Percentiles rank a stretch among this genome's conserved stretches.
Evolutionary conservation across 23 red algal genomes (phyloP).

Genomic region (Gracilaria domingensis): DNA sequence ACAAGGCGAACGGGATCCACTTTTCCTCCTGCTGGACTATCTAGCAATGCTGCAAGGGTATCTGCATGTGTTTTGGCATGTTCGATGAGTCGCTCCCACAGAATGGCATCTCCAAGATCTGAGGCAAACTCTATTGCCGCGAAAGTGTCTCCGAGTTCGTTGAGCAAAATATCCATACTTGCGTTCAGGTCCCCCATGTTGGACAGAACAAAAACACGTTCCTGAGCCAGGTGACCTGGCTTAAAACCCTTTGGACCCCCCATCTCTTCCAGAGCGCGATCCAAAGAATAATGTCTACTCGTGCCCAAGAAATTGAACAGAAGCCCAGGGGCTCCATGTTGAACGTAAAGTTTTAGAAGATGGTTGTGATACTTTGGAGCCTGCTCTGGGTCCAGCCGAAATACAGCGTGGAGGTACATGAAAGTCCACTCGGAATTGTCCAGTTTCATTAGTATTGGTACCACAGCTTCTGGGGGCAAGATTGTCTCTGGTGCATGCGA

Average conservation of each 20-base stretch:
- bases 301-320: conserved; percentile 68
- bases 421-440: conserved; percentile 75
- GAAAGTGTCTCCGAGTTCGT: conserved; percentile 80
- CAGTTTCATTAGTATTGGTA: conserved; percentile 76
- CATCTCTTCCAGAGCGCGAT: conserved; percentile 72
- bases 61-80: conserved; percentile 76
- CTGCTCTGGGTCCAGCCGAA: conserved; percentile 64
- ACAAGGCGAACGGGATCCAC: conserved; percentile 78
- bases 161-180: conserved; percentile 86
- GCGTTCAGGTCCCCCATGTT: conserved; percentile 86
- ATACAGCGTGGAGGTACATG: conserved; percentile 73
- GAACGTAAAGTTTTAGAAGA: conserved; percentile 63
- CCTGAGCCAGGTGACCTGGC: conserved; percentile 56
- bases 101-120: conserved; percentile 73
- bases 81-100: conserved; percentile 81
- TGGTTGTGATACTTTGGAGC: conserved; percentile 66
- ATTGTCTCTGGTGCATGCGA: conserved; percentile 78
- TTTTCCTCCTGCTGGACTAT: conserved; percentile 78
- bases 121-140: conserved; percentile 85
- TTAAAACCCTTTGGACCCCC: conserved; percentile 72
- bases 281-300: conserved; percentile 76
- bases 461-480: conserved; percentile 75
- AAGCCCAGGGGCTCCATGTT: conserved; percentile 50
- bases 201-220: conserved; percentile 82
- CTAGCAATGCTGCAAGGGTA: conserved; percentile 81